Conservation (phyloP, 1,139 yeast genomes). For the Kodamaea suecica region DNA sequence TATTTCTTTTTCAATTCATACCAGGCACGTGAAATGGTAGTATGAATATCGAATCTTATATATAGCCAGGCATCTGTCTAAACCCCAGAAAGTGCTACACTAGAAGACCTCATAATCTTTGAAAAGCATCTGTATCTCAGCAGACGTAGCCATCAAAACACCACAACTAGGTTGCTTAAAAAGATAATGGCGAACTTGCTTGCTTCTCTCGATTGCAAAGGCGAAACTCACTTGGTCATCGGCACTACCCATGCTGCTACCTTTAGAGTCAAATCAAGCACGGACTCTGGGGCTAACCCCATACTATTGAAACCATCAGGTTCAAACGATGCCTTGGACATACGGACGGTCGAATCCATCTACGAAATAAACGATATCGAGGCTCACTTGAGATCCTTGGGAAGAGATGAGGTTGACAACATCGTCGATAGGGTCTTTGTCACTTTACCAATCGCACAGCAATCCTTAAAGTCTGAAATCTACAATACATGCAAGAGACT, state of each 20-base stretch:
- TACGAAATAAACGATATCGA: constrained; percentile 26
- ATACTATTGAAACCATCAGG: constrained; percentile 26
- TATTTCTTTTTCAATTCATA: too few relatives aligned
- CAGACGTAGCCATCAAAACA: too few relatives aligned
- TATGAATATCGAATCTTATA: too few relatives aligned
- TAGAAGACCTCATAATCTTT: not conserved
- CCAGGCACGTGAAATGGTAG: too few relatives aligned
- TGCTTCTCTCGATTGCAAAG: constrained; percentile 48
- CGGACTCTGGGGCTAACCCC: constrained; percentile 58
- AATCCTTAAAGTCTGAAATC: constrained; percentile 34
- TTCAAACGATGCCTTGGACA: constrained; percentile 12
- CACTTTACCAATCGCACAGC: constrained; percentile 33
- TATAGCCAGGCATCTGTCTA: too few relatives aligned
- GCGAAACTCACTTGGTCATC: constrained; percentile 58
- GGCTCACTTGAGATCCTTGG: constrained; percentile 44
- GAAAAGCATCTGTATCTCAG: too few relatives aligned
- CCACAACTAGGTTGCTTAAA: too few relatives aligned
- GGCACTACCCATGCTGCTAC: constrained; percentile 55
- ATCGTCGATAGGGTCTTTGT: constrained; percentile 78
- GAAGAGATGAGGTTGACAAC: constrained; percentile 59
- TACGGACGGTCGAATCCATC: constrained; percentile 5
- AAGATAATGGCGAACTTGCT: constrained; percentile 33
- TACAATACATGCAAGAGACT: constrained; percentile 50
- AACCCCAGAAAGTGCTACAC: too few relatives aligned
- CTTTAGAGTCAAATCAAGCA: constrained; percentile 48